Base-by-base conservation (phyloP, 2,329 filamentous ascomycete species). In the Dothideomycetidae sp. region DNA sequence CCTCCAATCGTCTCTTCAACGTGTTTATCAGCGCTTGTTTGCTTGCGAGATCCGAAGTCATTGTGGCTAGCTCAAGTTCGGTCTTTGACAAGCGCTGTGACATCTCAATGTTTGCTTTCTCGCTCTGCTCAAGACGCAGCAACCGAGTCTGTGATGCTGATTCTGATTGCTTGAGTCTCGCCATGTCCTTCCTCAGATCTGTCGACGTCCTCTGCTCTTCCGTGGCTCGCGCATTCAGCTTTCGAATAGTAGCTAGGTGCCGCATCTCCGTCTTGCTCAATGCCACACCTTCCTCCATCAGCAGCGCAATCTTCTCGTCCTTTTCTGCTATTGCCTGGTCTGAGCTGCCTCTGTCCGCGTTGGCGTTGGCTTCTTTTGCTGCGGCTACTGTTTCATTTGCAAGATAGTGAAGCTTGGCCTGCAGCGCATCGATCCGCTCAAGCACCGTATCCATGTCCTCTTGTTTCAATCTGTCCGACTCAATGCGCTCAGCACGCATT, bases 231-330 rank as follows among this genome's bases (percentile, higher is more conserved):
- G 62, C 54, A 10, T 71, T 66, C 41, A 96, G 60, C 51, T 83
- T 86, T 57, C 90, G 93, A 50, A 96, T 81, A 3, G 78, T 77
- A 4, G 73, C 73, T 43, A 88, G 69, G 45, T 92, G 78, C 51
- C 85, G 84, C 57, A 94, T 73, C 55, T 98, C 90, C 0, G 73
- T 81, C 48, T 79, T 81, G 1, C 84, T 86, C 5, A 96, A 67
- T 47, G 80, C 85, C 49, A 90, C 81, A 1, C 92, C 90, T 61
- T 98, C 90, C 48, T 93, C 79, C 67, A 98, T 81, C 10, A 98
- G 64, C 32, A 86, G 63, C 2, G 86, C 83, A 50, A 96, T 92
- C 54, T 82, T 82, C 49, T 88, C 78, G 49, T 96, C 86, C 53
- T 85, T 93, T 50, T 93, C 85, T 1, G 83, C 81, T 10, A 96